A percentile compares a stretch with the other conserved stretches of the same genome.
Conservation (phyloP, 441 rosid species). For the Populus hybrid region DNA sequence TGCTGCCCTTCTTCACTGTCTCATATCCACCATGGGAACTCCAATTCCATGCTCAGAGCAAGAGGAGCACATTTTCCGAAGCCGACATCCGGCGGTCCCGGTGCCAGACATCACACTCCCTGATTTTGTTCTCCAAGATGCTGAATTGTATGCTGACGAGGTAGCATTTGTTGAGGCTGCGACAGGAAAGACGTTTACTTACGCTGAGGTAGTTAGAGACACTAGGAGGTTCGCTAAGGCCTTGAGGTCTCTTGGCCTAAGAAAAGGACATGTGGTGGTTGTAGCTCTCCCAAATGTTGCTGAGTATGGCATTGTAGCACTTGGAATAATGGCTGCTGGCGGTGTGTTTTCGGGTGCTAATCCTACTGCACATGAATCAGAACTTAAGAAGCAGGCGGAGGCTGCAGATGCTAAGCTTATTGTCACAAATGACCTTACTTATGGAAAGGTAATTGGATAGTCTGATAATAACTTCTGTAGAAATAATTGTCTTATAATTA, state of each 20-base stretch:
- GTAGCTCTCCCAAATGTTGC: slow-evolving; percentile 82
- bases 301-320: slow-evolving; percentile 71
- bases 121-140: slow-evolving; percentile 77
- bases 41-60: neutral
- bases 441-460: slow-evolving; percentile 55
- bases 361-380: slow-evolving; percentile 68
- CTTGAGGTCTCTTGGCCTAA: slow-evolving; percentile 67
- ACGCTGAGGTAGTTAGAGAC: slow-evolving; percentile 63
- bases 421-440: slow-evolving; percentile 54
- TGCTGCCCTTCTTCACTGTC: neutral
- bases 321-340: slow-evolving; percentile 88
- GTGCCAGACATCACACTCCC: slow-evolving; percentile 74
- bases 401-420: slow-evolving; percentile 73
- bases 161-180: slow-evolving; percentile 82
- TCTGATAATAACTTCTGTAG: neutral
- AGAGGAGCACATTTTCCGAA: slow-evolving; percentile 58
- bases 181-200: slow-evolving; percentile 63
- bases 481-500: neutral
- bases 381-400: slow-evolving; percentile 76
- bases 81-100: slow-evolving; percentile 53
- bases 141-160: slow-evolving; percentile 55
- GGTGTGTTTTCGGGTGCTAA: slow-evolving; percentile 88
- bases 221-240: slow-evolving; percentile 72
- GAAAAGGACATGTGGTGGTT: slow-evolving; percentile 72
- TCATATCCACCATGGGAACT: slow-evolving; percentile 27